Base-by-base conservation (phyloP, 371 early-diverging fungal species). In the Mucor plumbeus region DNA sequence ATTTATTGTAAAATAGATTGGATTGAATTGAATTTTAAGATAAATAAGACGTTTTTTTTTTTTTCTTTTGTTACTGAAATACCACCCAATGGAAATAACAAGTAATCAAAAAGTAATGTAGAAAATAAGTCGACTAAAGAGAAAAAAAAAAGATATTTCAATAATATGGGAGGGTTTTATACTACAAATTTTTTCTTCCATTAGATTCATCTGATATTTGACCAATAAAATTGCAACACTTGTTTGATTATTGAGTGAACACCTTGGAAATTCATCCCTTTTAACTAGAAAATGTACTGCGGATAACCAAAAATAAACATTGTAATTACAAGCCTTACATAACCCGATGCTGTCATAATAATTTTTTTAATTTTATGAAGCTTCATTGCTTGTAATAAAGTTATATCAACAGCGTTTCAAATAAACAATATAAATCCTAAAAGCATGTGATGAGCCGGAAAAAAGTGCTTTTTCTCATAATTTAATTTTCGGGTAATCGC, bases 51-150 rank as follows among this genome's bases (percentile, higher is more conserved):
- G 47, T 47, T 47, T 72, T 57, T 38, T 57, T 7, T 57, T 50
- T 43, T 61, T 48, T 35, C 35, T 56, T 56, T 35, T 15, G 56
- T 35, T 56, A 56, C 56, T 36, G 53, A 56, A 56, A 56, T 76
- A 81, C 82, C 82, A 79, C 82, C 82, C 79, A 81, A 81, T 81
- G 82, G 79, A 77, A 66, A 71, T 63, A 69, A 59, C 55, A 72
- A 63, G 65, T 59, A 55, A 64, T 63, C 67, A 64, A 62, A 71
- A 65, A 65, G 65, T 59, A 66, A 55, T 60, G 69, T 34, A 70
- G 64, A 61, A 63, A 60, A 44, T 61, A 61, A 69, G 58, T 69
- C 44, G 63, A 69, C 65, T 66, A 65, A 68, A 71, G 61, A 68
- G 62, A 62, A 56, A 38, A 59, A 61, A 40, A 63, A 60, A 26